phyloP scores from a whole-genome alignment of 78 protist genomes.

The Corallochytrium limacisporum region DNA sequence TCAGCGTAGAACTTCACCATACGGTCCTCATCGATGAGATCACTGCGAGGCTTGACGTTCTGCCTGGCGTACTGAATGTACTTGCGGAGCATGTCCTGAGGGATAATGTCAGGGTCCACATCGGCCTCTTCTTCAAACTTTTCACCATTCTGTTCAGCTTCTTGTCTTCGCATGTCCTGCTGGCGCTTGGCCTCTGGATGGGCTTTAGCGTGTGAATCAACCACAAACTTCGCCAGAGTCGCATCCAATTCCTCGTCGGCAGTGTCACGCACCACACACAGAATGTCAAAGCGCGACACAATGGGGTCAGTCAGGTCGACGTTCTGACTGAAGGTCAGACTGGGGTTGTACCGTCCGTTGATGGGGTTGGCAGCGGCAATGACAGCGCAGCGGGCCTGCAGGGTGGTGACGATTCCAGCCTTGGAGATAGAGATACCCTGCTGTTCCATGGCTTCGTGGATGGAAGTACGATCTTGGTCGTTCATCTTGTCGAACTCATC shows the following conservation, averaged over 20 bases:
- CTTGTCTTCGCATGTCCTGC: conserved; percentile 40
- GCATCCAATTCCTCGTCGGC: conserved; percentile 67
- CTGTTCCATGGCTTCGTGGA: conserved; percentile 99
- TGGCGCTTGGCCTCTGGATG: too few relatives aligned
- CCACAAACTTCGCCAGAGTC: conserved; percentile 75
- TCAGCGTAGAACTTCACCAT: conserved; percentile 69
- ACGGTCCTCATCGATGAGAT: conserved; percentile 40
- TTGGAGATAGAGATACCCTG: conserved; percentile 55
- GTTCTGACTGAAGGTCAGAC: conserved; percentile 47
- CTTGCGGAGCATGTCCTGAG: conserved; percentile 78
- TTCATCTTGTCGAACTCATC: conserved; percentile 99
- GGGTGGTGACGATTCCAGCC: conserved; percentile 97
- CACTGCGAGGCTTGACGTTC: conserved; percentile 31
- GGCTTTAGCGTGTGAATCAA: conserved; percentile 43
- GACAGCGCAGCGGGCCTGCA: conserved; percentile 86
- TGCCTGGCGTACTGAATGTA: conserved; percentile 64
- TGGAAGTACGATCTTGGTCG: conserved; percentile 82
- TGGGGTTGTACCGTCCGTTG: conserved; percentile 70
- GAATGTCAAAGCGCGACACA: conserved; percentile 92
- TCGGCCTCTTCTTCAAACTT: too few relatives aligned
- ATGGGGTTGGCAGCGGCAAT: conserved; percentile 99
- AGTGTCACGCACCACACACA: conserved; percentile 75
- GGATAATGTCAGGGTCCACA: too few relatives aligned
- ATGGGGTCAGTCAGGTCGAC: conserved; percentile 96
- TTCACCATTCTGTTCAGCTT: not conserved